Base-by-base conservation (phyloP, 2,329 filamentous ascomycete species). In the Fusarium algeriense region DNA sequence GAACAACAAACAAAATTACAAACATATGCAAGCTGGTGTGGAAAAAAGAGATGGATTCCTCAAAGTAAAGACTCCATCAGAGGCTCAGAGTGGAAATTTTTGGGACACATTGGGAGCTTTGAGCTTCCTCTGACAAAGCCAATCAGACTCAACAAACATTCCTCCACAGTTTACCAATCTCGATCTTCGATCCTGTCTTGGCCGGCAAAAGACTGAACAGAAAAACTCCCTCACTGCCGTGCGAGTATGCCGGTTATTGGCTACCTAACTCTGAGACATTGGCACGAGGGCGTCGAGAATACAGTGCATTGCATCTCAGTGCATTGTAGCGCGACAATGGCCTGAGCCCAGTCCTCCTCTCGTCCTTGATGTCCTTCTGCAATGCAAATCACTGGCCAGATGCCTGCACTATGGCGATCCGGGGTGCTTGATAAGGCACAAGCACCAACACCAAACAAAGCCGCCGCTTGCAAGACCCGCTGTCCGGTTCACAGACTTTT, bases 331-430 rank as follows among this genome's bases (percentile, higher is more conserved):
- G 64, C 38, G 20, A 30, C 34, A 45, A 64, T 69, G 26, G 53
- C 40, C 37, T 48, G 49, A 69, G 55, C 13, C 5, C n/a, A 37
- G 45, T 49, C 41, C 50, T 41, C 38, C 44, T 61, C 54, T 52
- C 46, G 35, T 56, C 52, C 28, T 48, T 23, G 38, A 15, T 46
- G 52, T 55, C 37, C 45, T 23, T 44, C 52, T 45, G 52, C 20
- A 32, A 56, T 56, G 38, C 53, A 35, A 55, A 55, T 55, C 53
- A 56, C 53, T 48, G 53, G 30, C 53, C 48, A 38, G 48, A 45
- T 43, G 52, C 60, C 71, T 76, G 73, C 74, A 75, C 64, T 61
- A 53, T 50, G 73, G 55, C 67, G 74, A 76, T 76, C 74, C 72
- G 74, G 74, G 73, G 73, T 73, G 66, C 59, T 52, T 70, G 69